Evolutionary conservation across 192 early-diverging fungal species (phyloP).

Genomic region (Coemansia aciculifera): DNA sequence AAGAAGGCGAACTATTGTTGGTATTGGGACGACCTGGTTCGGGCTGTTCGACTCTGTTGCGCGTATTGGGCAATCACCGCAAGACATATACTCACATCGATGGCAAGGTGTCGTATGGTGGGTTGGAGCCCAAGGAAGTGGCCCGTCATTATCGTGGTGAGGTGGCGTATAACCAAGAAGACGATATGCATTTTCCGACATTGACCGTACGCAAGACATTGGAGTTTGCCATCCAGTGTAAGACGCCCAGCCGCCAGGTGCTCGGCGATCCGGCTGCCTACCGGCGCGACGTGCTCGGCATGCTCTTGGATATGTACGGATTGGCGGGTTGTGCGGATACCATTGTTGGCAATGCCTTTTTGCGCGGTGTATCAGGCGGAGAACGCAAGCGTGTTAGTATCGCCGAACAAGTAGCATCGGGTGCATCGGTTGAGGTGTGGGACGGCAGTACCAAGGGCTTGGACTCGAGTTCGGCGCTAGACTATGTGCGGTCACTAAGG

Average conservation of each 20-base stretch:
- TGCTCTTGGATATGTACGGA: conserved; percentile 61
- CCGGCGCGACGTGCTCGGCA: conserved; percentile 39
- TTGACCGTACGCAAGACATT: conserved; percentile 78
- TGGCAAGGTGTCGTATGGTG: conserved; percentile 66
- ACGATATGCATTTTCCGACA: conserved; percentile 76
- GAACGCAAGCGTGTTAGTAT: conserved; percentile 68
- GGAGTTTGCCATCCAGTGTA: conserved; percentile 73
- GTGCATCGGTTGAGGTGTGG: conserved; percentile 59
- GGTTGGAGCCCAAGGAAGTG: conserved; percentile 62
- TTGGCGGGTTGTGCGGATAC: conserved; percentile 57
- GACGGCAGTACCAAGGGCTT: conserved; percentile 64
- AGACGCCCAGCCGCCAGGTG: conserved; percentile 66
- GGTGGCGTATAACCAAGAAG: conserved; percentile 56
- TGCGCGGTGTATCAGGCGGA: conserved; percentile 68
- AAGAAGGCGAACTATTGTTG: conserved; percentile 71
- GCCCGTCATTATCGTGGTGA: conserved; percentile 63
- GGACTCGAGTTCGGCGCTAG: conserved; percentile 60
- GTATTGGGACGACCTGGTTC: conserved; percentile 71
- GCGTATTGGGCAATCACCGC: conserved; percentile 63
- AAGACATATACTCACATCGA: conserved; percentile 59
- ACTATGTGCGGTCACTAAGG: conserved; percentile 71
- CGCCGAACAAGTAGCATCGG: conserved; percentile 60
- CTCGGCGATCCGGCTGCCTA: conserved; percentile 61
- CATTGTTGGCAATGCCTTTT: conserved; percentile 59
- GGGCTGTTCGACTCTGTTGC: conserved; percentile 66